Evolutionary conservation across 148 eudicot genomes (phyloP), one percentile per base, ranked within the genome.

Genomic region (Fallopia convolvulus): DNA sequence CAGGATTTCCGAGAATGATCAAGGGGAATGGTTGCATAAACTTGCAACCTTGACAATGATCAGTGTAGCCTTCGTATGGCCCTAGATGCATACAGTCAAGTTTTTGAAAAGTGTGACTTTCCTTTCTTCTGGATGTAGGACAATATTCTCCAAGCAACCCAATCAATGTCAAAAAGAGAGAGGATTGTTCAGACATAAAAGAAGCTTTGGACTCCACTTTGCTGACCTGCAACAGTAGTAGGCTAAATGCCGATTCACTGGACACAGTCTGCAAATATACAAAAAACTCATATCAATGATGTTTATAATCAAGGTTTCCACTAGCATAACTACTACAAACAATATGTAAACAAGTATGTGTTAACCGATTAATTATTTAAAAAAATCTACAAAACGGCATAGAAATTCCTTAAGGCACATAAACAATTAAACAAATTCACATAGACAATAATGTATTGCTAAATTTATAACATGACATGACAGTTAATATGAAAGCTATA

Each of bases 181-280:
- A 81, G 76, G 83, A 87, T 79, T 53, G 86, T 87, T 88, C 90
- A 88, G 93, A 91, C 96, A 91, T 91, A 91, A 88, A 91, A 92
- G 77, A 81, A 75, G 85, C 79, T 86, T 85, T 86, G 53, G 79
- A 88, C 92, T 90, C 90, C 91, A 90, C 93, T 86, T 77, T 83
- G 68, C 82, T 82, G 63, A 81, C 56, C 84, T 74, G 80, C 85
- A 78, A 76, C 46, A 75, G 66, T 76, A 61, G 74, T 81, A 80
- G 84, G 78, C 81, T 77, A 84, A 80, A 42, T 80, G 88, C 86
- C 88, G 81, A 82, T 55, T 21, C 78, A 77, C 89, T 83, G 81
- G 72, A 76, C 23, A 42, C 9, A 44, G 40, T 68, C 72, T 68
- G 72, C 72, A 68, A 30, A 36, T 36, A 36, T 68, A 17, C 15